Evolutionary conservation across 352 stramenopile species (phyloP).

Genomic region (Phytophthora pistaciae): DNA sequence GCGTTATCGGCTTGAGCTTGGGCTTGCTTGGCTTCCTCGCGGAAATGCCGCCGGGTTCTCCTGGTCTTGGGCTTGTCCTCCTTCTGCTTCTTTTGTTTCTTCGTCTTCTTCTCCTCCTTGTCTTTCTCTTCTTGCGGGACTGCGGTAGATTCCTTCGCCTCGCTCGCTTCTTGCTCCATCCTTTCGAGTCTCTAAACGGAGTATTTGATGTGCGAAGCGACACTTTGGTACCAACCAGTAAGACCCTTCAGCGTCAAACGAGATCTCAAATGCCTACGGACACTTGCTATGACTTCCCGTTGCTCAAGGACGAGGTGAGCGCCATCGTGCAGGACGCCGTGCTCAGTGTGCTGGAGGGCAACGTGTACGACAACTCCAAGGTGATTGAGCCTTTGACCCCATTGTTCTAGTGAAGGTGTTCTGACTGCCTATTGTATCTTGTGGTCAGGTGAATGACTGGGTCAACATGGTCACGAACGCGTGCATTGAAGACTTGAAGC

Average conservation of each 20-base stretch:
- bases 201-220: slow-evolving; percentile 17
- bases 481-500: slow-evolving; percentile 74
- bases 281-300: slow-evolving; percentile 74
- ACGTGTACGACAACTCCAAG: slow-evolving; percentile 83
- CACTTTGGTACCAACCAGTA: slow-evolving; percentile 3
- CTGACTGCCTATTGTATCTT: not conserved
- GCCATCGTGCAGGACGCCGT: slow-evolving; percentile 80
- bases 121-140: slow-evolving; percentile 8
- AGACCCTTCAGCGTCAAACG: slow-evolving; percentile 9
- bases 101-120: slow-evolving; percentile 18
- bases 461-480: slow-evolving; percentile 71
- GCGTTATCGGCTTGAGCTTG: slow-evolving; percentile 2
- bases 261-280: slow-evolving; percentile 38
- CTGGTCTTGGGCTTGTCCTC: slow-evolving; percentile 18
- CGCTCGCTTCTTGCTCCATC: slow-evolving; percentile 21
- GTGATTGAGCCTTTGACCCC: slow-evolving; percentile 27
- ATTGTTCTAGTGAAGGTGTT: not conserved
- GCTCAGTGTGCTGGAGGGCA: slow-evolving; percentile 74
- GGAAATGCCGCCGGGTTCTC: slow-evolving; percentile 28
- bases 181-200: slow-evolving; percentile 2
- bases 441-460: slow-evolving; percentile 68
- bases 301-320: slow-evolving; percentile 80
- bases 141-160: not conserved
- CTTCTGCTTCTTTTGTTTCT: slow-evolving; percentile 26
- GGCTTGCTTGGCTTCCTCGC: slow-evolving; percentile 18